Percentiles rank a stretch among this genome's conserved stretches.
These are phyloP conservation scores for Clonostachys solani DNA, from an alignment of 2,329 filamentous ascomycete genomes.

Conservation along the genomic window DNA sequence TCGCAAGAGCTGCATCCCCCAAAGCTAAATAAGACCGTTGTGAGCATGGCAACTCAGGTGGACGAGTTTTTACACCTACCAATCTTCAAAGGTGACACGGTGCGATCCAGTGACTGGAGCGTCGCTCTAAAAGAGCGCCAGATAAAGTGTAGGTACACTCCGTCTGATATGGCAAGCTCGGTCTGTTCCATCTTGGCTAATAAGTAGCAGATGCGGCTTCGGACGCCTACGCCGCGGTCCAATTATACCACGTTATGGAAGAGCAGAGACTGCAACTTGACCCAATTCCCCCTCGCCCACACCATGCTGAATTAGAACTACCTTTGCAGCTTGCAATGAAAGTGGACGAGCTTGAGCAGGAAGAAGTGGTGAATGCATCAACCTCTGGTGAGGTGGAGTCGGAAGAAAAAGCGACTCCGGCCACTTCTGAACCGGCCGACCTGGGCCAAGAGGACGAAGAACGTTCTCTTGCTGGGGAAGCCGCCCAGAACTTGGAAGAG, in stretches of 20 bases:
- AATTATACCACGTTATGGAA: constrained; percentile 71
- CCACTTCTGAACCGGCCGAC: too few species aligned
- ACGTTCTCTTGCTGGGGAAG: too few species aligned
- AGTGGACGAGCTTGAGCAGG: too few species aligned
- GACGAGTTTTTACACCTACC: constrained; percentile 68
- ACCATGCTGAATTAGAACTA: constrained; percentile 60
- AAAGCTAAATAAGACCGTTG: constrained; percentile 61
- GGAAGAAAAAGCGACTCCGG: too few species aligned
- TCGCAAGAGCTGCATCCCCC: constrained; percentile 43
- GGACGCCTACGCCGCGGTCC: constrained; percentile 76
- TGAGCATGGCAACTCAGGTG: constrained; percentile 66
- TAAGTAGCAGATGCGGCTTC: constrained; percentile 64
- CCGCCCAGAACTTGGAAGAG: too few species aligned
- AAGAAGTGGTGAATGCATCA: too few species aligned
- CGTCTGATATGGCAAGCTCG: neutral
- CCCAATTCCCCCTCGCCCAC: constrained; percentile 68
- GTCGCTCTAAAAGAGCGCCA: constrained; percentile 57
- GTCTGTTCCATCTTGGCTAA: neutral
- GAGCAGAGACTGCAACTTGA: constrained; percentile 59
- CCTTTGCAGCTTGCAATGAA: constrained; percentile 52
- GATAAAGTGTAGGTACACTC: constrained; percentile 55
- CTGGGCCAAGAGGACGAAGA: too few species aligned
- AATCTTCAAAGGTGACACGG: constrained; percentile 65
- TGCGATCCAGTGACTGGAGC: constrained; percentile 75
- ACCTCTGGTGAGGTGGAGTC: too few species aligned